Percentiles rank a stretch among this genome's conserved stretches.
phyloP scores from a whole-genome alignment of 306 rosid genomes.

The Trifolium pratense region DNA sequence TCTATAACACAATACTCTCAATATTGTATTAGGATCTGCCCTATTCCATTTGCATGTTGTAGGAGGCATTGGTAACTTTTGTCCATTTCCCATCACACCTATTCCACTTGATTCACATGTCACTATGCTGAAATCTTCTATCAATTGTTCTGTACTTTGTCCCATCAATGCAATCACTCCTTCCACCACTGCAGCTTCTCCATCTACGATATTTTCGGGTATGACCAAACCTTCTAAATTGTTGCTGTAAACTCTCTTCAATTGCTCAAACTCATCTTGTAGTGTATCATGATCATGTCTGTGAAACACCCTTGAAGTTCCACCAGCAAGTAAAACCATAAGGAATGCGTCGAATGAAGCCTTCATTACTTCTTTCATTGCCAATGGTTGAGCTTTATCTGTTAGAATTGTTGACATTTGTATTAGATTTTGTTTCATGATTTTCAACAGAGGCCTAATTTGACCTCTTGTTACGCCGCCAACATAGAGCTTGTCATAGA shows the following conservation, averaged over 20 bases:
- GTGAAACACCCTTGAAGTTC: slow-evolving; percentile 58
- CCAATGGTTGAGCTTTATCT: slow-evolving; percentile 73
- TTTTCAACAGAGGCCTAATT: slow-evolving; percentile 59
- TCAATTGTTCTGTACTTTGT: slow-evolving; percentile 67
- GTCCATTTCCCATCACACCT: slow-evolving; percentile 66
- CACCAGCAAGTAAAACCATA: slow-evolving; percentile 90
- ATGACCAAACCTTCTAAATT: slow-evolving; percentile 68
- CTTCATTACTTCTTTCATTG: slow-evolving; percentile 79
- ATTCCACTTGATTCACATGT: slow-evolving; percentile 77
- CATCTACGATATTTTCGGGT: slow-evolving; percentile 62
- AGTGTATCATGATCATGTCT: slow-evolving; percentile 62
- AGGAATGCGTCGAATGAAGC: slow-evolving; percentile 73
- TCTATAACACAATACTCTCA: slow-evolving; percentile 86
- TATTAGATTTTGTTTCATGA: slow-evolving; percentile 65
- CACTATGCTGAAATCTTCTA: slow-evolving; percentile 79
- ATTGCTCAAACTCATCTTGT: slow-evolving; percentile 61
- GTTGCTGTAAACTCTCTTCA: slow-evolving; percentile 63
- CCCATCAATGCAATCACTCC: slow-evolving; percentile 81
- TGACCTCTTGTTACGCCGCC: slow-evolving; percentile 61
- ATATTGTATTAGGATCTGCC: slow-evolving; percentile 82
- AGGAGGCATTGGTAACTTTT: slow-evolving; percentile 89
- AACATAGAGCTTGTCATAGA: slow-evolving; percentile 68
- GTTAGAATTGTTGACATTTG: slow-evolving; percentile 54
- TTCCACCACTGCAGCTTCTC: slow-evolving; percentile 73
- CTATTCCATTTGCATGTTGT: slow-evolving; percentile 86